A percentile compares a stretch with the other conserved stretches of the same genome.
These are phyloP conservation scores for Scutellaria barbata DNA, from an alignment of 257 asterid species.

Conservation along the genomic window DNA sequence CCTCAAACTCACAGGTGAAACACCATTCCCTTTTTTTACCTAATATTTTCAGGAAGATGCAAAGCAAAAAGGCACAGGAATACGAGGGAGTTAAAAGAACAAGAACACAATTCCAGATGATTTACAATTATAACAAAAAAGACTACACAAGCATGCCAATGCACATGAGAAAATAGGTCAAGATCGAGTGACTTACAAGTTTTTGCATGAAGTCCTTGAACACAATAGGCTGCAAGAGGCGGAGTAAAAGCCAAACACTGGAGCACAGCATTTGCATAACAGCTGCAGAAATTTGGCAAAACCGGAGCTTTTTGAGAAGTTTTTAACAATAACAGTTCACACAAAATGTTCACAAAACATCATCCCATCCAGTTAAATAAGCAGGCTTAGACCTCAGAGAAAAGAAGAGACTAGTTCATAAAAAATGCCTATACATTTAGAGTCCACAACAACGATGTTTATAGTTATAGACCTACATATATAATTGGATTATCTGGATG, in stretches of 20 bases:
- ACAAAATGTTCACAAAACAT: constrained; percentile 9
- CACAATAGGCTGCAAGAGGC: constrained; percentile 83
- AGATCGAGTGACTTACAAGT: constrained; percentile 52
- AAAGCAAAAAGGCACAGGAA: constrained; percentile 7
- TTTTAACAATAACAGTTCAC: constrained; percentile 11
- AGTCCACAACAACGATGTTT: not conserved
- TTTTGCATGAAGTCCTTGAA: constrained; percentile 76
- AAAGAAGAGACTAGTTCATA: not conserved
- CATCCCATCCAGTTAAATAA: not conserved
- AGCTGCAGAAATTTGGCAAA: constrained; percentile 54
- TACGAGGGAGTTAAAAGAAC: constrained; percentile 17
- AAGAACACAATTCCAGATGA: not conserved
- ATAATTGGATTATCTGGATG: not conserved
- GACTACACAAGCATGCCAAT: not conserved
- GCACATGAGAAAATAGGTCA: constrained; percentile 10
- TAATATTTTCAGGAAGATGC: constrained; percentile 32
- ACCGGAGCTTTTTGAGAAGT: not conserved
- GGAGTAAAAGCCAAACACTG: constrained; percentile 87
- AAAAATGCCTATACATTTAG: not conserved
- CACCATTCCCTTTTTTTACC: constrained; percentile 75
- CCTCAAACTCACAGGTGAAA: constrained; percentile 78
- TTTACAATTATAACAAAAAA: not conserved
- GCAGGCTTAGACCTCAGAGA: not conserved
- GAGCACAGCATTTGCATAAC: constrained; percentile 86
- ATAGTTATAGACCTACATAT: not conserved